These are phyloP conservation scores for Cicer pinnatifidum DNA, from an alignment of 306 rosid genomes.

Conservation along the genomic window DNA sequence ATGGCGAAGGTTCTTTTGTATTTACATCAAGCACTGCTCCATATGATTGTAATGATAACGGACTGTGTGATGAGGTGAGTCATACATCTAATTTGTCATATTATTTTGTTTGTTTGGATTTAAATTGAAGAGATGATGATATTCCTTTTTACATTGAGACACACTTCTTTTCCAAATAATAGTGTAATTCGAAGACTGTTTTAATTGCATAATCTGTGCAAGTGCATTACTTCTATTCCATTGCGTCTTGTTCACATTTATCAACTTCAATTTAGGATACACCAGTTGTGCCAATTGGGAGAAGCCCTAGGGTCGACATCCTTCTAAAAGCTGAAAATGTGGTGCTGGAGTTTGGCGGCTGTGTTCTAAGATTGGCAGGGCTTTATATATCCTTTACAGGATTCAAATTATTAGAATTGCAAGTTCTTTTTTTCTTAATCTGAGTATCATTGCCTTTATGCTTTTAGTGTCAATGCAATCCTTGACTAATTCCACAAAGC, in stretches of 20 bases:
- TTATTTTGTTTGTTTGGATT: conserved; percentile 31
- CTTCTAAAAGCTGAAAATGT: conserved; percentile 80
- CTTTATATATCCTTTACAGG: conserved; percentile 86
- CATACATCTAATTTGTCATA: conserved; percentile 36
- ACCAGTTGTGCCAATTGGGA: conserved; percentile 80
- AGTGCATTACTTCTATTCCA: conserved; percentile 5
- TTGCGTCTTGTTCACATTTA: conserved; percentile 21
- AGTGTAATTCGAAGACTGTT: conserved; percentile 28
- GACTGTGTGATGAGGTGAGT: conserved; percentile 84
- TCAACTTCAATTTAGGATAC: conserved; percentile 64
- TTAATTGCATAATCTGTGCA: conserved; percentile 9
- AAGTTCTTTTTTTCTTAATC: neutral
- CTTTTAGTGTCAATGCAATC: conserved; percentile 45
- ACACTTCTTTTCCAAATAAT: conserved; percentile 12
- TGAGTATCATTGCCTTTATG: conserved; percentile 23
- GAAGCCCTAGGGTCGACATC: conserved; percentile 75
- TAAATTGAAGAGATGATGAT: conserved; percentile 16
- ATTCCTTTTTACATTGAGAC: conserved; percentile 16
- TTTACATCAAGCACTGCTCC: conserved; percentile 92
- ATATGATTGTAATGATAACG: conserved; percentile 81
- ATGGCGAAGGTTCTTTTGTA: conserved; percentile 83
- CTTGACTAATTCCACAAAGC: conserved; percentile 79
- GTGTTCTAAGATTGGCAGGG: conserved; percentile 89
- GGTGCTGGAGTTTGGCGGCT: conserved; percentile 75
- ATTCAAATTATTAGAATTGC: conserved; percentile 40